phyloP scores from a whole-genome alignment of 768 basidiomycete genomes.

The Lentinula detonsa region DNA sequence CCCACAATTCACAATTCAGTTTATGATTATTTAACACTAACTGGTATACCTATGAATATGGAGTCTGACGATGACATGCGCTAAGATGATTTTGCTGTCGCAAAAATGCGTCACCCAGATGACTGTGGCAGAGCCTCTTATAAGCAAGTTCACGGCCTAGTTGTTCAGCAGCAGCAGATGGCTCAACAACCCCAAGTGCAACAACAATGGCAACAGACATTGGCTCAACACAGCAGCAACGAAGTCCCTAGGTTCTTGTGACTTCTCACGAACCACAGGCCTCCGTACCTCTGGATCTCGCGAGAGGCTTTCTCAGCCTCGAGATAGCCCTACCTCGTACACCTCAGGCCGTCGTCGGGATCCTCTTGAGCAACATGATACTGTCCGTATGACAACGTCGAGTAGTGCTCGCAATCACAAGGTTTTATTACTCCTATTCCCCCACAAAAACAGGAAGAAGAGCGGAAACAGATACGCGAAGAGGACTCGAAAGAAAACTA shows the following conservation, averaged over 20 bases:
- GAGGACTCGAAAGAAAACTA: slow-evolving; percentile 42
- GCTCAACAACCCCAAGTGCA: slow-evolving; percentile 14
- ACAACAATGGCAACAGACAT: slow-evolving; percentile 19
- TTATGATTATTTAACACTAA: neutral
- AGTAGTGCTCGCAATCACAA: slow-evolving; percentile 54
- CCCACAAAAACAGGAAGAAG: too few species aligned
- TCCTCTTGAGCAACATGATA: slow-evolving; percentile 64
- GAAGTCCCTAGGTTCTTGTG: slow-evolving; percentile 11
- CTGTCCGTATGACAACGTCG: slow-evolving; percentile 76
- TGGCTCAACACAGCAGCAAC: slow-evolving; percentile 17
- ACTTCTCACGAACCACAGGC: slow-evolving; percentile 13
- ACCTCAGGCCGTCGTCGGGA: slow-evolving; percentile 36
- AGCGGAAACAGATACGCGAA: slow-evolving; percentile 38
- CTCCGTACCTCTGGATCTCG: slow-evolving; percentile 41
- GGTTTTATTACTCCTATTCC: slow-evolving; percentile 16
- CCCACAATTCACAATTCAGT: too few species aligned
- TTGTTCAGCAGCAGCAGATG: slow-evolving; percentile 23
- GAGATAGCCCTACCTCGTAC: slow-evolving; percentile 5
- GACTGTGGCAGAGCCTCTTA: slow-evolving; percentile 20
- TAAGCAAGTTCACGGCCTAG: slow-evolving; percentile 29
- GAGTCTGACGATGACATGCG: slow-evolving; percentile 70
- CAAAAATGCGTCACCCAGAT: slow-evolving; percentile 34
- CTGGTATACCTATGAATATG: slow-evolving; percentile 43
- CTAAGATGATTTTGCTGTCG: slow-evolving; percentile 74
- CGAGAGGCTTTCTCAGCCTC: slow-evolving; percentile 32